Percentiles rank a stretch among this genome's conserved stretches.
phyloP scores from a whole-genome alignment of 1,139 yeast species.

The Blastobotrys serpentis region DNA sequence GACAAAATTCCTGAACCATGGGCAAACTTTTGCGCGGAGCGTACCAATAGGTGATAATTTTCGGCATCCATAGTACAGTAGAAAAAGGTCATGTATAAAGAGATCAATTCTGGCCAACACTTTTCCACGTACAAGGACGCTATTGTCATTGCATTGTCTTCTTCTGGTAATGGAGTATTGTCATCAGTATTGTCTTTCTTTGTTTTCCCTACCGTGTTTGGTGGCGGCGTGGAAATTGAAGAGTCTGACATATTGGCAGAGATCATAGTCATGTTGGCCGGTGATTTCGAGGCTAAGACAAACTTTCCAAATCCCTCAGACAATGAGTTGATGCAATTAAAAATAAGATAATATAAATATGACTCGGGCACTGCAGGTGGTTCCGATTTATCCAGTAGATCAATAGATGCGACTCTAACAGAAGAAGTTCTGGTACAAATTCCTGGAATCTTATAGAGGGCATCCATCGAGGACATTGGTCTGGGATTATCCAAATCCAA shows the following conservation, averaged over 20 bases:
- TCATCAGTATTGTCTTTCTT: too few species aligned
- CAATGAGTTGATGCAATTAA: constrained; percentile 52
- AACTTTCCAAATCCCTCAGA: constrained; percentile 68
- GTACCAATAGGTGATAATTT: constrained; percentile 58
- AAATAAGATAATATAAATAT: constrained; percentile 60
- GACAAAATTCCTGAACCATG: constrained; percentile 81
- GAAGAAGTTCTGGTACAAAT: constrained; percentile 38
- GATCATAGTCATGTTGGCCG: not conserved
- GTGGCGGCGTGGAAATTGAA: not conserved
- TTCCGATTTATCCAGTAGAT: constrained; percentile 72
- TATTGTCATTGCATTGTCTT: constrained; percentile 17
- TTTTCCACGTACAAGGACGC: constrained; percentile 41
- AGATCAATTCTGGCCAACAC: constrained; percentile 49
- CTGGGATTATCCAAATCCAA: constrained; percentile 2
- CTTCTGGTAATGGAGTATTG: constrained; percentile 6
- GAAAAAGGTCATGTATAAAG: constrained; percentile 52
- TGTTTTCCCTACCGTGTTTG: not conserved
- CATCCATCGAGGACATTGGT: constrained; percentile 15
- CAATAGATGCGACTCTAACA: constrained; percentile 60
- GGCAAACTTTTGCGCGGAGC: constrained; percentile 75
- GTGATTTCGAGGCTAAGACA: constrained; percentile 42
- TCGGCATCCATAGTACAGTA: constrained; percentile 69
- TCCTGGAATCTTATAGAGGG: constrained; percentile 22
- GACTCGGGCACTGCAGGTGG: constrained; percentile 63
- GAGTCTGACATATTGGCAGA: constrained; percentile 5